phyloP scores from a whole-genome alignment of 2,329 filamentous ascomycete species.

The Fusarium siculi region DNA sequence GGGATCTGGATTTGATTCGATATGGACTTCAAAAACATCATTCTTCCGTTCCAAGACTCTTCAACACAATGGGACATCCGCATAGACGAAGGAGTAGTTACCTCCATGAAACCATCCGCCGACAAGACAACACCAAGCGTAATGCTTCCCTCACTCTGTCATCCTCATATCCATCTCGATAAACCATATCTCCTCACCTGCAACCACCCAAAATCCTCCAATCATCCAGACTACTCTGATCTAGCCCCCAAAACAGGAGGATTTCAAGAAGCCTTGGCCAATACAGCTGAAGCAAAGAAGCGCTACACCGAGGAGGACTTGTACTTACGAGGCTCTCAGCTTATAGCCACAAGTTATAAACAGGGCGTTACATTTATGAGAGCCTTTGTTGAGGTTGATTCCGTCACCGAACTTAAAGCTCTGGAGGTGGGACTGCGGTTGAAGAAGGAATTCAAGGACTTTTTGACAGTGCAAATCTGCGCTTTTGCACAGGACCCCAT shows the following conservation, averaged over 20 bases:
- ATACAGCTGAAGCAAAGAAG: constrained; percentile 21
- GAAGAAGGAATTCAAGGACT: background rate
- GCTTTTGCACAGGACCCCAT: constrained; percentile 21
- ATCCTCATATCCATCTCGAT: constrained; percentile 20
- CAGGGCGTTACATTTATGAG: background rate
- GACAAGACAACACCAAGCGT: background rate
- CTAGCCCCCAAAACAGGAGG: background rate
- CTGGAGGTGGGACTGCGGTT: background rate
- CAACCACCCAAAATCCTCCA: background rate
- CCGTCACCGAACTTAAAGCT: background rate
- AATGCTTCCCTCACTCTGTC: constrained; percentile 12
- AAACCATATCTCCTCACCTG: constrained; percentile 18
- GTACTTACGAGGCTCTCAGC: constrained; percentile 14
- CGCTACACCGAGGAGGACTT: constrained; percentile 15
- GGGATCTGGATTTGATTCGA: background rate
- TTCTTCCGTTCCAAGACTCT: background rate
- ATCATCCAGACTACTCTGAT: constrained; percentile 5
- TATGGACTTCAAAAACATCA: background rate
- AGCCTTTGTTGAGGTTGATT: constrained; percentile 12
- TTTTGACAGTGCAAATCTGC: constrained; percentile 4
- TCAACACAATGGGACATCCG: constrained; percentile 1
- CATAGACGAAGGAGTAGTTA: background rate
- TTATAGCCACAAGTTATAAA: constrained; percentile 2
- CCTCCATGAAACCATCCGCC: background rate
- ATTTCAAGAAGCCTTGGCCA: constrained; percentile 4